phyloP scores from a whole-genome alignment of 1,139 yeast species.

The Blastobotrys capitulatus region DNA sequence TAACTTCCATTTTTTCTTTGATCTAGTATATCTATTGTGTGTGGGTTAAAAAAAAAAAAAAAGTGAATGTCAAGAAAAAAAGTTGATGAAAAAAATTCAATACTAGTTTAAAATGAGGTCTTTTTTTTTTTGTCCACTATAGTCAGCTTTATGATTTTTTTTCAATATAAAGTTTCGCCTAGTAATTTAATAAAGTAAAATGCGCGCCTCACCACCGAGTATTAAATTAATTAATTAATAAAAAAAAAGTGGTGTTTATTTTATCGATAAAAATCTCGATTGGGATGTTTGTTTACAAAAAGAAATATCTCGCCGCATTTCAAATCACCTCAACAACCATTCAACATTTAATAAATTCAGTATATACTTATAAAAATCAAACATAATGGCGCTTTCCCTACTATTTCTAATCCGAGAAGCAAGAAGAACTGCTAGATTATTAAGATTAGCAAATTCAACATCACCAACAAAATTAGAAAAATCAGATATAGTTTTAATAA shows the following conservation, averaged over 20 bases:
- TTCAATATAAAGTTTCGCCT: no score
- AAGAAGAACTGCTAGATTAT: constrained; percentile 69
- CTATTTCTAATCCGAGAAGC: constrained; percentile 37
- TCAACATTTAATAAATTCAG: neutral
- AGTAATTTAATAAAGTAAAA: neutral
- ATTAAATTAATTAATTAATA: no score
- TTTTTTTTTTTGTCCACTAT: no score
- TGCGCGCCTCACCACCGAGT: neutral
- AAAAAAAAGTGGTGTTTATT: no score
- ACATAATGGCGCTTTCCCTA: constrained; percentile 21
- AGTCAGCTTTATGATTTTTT: no score
- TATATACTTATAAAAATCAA: no score
- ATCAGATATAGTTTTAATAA: constrained; percentile 49
- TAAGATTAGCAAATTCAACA: constrained; percentile 59
- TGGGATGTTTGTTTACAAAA: neutral
- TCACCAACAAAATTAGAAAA: constrained; percentile 1
- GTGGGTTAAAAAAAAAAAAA: neutral
- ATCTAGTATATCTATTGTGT: no score
- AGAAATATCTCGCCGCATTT: neutral
- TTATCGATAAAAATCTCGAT: no score
- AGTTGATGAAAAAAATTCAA: neutral
- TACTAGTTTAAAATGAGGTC: no score
- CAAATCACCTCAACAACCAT: neutral
- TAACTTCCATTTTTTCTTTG: constrained; percentile 10
- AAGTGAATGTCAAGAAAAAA: neutral